Evolutionary conservation across 768 basidiomycete species (phyloP).

Genomic region (Tylopilus cervinicoccineus): DNA sequence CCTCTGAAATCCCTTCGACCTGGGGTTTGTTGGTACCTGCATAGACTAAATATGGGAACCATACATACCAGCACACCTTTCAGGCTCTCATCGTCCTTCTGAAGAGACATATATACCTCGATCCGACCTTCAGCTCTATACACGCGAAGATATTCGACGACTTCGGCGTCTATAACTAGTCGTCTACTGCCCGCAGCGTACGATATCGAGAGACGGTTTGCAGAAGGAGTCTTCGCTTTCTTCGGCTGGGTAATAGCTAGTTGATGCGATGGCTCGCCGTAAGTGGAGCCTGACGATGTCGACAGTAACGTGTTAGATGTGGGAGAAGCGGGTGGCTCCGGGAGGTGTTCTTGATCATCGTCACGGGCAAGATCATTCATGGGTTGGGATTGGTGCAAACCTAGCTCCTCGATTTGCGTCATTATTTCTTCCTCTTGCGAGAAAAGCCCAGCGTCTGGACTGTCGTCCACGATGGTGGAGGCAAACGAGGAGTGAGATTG

Average conservation of each 20-base stretch:
- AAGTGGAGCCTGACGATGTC: slow-evolving; percentile 34
- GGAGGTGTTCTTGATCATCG: slow-evolving; percentile 43
- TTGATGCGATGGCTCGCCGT: slow-evolving; percentile 43
- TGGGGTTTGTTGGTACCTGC: slow-evolving; percentile 29
- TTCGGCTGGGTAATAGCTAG: slow-evolving; percentile 28
- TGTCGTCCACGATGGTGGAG: slow-evolving; percentile 50
- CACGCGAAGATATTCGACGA: slow-evolving; percentile 77
- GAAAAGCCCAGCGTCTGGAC: slow-evolving; percentile 31
- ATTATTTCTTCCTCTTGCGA: slow-evolving; percentile 26
- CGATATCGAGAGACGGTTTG: slow-evolving; percentile 89
- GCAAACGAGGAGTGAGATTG: slow-evolving; percentile 44
- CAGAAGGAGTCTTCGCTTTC: slow-evolving; percentile 53
- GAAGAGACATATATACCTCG: slow-evolving; percentile 68
- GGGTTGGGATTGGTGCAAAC: slow-evolving; percentile 13
- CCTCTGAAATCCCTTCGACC: slow-evolving; percentile 73
- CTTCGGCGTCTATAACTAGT: slow-evolving; percentile 84
- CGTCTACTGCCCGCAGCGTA: slow-evolving; percentile 88
- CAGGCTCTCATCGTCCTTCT: slow-evolving; percentile 50
- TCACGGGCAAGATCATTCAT: slow-evolving; percentile 10
- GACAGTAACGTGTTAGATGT: slow-evolving; percentile 45
- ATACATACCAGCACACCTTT: slow-evolving; percentile 73
- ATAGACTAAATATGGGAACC: slow-evolving; percentile 2
- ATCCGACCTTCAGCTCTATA: slow-evolving; percentile 81
- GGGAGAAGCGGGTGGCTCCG: slow-evolving; percentile 59
- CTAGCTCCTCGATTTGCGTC: slow-evolving; percentile 15